Percentiles rank a stretch among this genome's conserved stretches.
phyloP scores from a whole-genome alignment of 345 rosid genomes.

The Rhizophora apiculata region DNA sequence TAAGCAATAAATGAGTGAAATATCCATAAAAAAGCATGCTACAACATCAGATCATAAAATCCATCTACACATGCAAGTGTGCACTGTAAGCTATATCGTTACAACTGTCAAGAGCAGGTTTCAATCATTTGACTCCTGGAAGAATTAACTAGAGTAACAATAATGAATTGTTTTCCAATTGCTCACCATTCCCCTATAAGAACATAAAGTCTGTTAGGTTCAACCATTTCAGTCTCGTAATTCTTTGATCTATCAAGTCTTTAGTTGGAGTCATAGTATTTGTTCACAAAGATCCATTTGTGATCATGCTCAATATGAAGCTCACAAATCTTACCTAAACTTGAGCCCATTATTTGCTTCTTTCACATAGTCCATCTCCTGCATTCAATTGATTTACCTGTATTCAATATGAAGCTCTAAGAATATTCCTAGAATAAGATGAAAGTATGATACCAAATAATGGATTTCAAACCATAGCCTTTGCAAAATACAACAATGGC shows the following conservation, averaged over 20 bases:
- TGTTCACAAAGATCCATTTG: not conserved
- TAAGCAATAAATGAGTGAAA: not conserved
- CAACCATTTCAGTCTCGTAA: too few species aligned
- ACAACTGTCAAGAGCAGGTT: not conserved
- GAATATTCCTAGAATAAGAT: constrained; percentile 50
- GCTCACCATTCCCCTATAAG: not conserved
- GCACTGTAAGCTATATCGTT: not conserved
- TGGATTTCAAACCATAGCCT: too few species aligned
- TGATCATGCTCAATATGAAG: constrained; percentile 1
- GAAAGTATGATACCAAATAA: not conserved
- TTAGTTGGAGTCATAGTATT: not conserved
- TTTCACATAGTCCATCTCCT: constrained; percentile 95
- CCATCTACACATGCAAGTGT: not conserved
- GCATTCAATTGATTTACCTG: constrained; percentile 99
- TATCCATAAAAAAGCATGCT: not conserved
- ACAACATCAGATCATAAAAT: not conserved
- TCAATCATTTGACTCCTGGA: not conserved
- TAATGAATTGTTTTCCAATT: not conserved
- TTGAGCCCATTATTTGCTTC: constrained; percentile 86
- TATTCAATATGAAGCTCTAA: constrained; percentile 95
- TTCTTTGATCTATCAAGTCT: too few species aligned
- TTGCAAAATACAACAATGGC: too few species aligned
- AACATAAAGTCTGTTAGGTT: not conserved
- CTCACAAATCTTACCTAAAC: constrained; percentile 55
- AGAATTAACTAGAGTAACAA: not conserved